These are phyloP conservation scores for Halocafeteria seosinensis DNA, from an alignment of 108 stramenopile genomes.

Conservation along the genomic window DNA sequence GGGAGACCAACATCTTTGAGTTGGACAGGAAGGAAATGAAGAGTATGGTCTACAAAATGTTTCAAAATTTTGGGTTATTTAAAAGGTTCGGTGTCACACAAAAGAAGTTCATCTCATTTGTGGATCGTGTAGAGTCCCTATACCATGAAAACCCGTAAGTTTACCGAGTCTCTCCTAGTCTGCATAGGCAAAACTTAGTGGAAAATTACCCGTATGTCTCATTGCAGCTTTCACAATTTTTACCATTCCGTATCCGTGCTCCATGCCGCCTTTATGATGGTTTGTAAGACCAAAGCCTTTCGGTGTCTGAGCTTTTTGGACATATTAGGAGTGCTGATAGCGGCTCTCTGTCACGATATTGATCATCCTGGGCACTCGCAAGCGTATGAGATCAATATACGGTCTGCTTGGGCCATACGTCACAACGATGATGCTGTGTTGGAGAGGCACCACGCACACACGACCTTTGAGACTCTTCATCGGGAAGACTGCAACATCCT, in stretches of 20 bases:
- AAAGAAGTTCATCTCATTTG: too few species aligned
- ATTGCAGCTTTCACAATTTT: constrained; percentile 51
- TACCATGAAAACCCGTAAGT: too few species aligned
- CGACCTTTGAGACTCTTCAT: constrained; percentile 27
- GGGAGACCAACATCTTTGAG: too few species aligned
- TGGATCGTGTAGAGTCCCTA: too few species aligned
- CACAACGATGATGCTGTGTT: constrained; percentile 42
- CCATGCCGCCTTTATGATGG: constrained; percentile 31
- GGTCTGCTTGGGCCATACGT: constrained; percentile 30
- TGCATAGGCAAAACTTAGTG: too few species aligned
- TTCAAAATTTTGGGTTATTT: too few species aligned
- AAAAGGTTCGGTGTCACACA: too few species aligned
- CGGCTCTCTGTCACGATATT: constrained; percentile 41
- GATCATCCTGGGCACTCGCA: constrained; percentile 50
- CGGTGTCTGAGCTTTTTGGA: constrained; percentile 17
- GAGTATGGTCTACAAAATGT: too few species aligned
- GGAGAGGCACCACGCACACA: constrained; percentile 42
- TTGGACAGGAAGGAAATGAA: too few species aligned
- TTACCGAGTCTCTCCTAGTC: too few species aligned
- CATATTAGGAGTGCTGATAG: constrained; percentile 27
- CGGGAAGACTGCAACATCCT: constrained; percentile 23
- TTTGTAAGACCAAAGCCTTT: constrained; percentile 12
- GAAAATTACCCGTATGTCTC: too few species aligned
- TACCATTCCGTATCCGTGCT: constrained; percentile 32
- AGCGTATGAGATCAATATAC: constrained; percentile 35